Evolutionary conservation across 768 basidiomycete species (phyloP), one percentile per base, ranked within the genome.

Genomic region (Leccinum aurantiacum): DNA sequence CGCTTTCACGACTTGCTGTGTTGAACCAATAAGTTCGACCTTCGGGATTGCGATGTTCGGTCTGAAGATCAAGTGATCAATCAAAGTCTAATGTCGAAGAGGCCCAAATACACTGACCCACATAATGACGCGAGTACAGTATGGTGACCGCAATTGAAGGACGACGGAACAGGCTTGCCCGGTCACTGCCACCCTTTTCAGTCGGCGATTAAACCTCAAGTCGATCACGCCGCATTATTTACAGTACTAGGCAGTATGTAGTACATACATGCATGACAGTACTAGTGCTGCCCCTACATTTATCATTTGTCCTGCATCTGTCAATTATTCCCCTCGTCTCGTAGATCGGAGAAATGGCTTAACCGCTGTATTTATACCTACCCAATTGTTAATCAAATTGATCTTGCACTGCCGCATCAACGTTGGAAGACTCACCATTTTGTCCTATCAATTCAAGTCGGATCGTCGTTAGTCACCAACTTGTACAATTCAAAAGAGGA

Each of bases 1-100:
- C 93, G 70, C 94, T 96, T 67, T 93, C 91, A 67, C 89, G 86
- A 4, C 90, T 91, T 10, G 80, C 82, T 0, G 92, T 87, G 71
- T 97, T 95, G 76, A 94, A 95, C 95, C 95, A 98, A 70, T 98
- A 98, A 0, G 92, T 93, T n/a, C 94, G 82, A n/a, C 95, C 95
- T 70, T 97, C 96, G 2, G 92, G 88, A 76, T 95, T 96, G 35
- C 91, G 87, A 76, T 97, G 93, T 71, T 96, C 95, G 3, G 92
- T 94, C 94, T 95, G 63, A 1, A 37, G 48, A 37, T 49, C 29
- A 8, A 61, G 9, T 50, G 8, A 63, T 68, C 31, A 60, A 56
- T 6, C 19, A 37, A 33, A 25, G 51, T 38, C 9, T 4, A 17
- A 59, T 9, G 3, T 46, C 8, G 35, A 29, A 56, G 44, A 17